A percentile compares a stretch with the other conserved stretches of the same genome.
These are phyloP conservation scores for Metschnikowia corniflorae DNA, from an alignment of 805 yeast species.

Conservation along the genomic window DNA sequence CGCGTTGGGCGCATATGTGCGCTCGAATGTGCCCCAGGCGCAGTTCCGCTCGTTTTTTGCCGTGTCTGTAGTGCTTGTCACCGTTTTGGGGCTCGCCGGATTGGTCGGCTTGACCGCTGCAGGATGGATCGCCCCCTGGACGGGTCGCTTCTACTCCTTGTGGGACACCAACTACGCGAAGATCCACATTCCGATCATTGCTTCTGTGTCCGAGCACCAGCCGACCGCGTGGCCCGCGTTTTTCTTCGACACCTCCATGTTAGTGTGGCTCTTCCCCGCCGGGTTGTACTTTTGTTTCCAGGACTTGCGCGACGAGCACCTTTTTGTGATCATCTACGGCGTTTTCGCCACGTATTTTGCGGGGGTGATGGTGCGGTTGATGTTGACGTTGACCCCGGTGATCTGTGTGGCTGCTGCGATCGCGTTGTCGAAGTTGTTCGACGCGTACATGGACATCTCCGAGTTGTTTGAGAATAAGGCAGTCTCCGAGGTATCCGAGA, in stretches of 20 bases:
- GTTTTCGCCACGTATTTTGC: constrained; percentile 97
- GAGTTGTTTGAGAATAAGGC: constrained; percentile 26
- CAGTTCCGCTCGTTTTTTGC: constrained; percentile 70
- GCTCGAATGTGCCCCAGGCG: constrained; percentile 63
- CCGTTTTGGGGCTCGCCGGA: constrained; percentile 63
- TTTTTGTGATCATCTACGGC: constrained; percentile 85
- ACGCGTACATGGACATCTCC: constrained; percentile 70
- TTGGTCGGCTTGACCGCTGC: constrained; percentile 77
- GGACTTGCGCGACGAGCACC: constrained; percentile 87
- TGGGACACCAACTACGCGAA: constrained; percentile 99
- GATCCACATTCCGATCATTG: constrained; percentile 96
- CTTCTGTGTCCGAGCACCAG: constrained; percentile 98
- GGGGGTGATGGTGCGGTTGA: constrained; percentile 97
- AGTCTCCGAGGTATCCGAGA: constrained; percentile 1
- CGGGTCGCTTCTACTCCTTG: constrained; percentile 95
- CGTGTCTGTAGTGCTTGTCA: constrained; percentile 54
- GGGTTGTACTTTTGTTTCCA: constrained; percentile 90
- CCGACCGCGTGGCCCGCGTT: constrained; percentile 99
- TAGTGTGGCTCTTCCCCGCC: constrained; percentile 98
- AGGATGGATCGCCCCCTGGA: constrained; percentile 98
- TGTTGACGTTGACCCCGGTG: constrained; percentile 94
- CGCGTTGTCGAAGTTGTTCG: constrained; percentile 80
- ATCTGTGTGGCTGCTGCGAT: constrained; percentile 92
- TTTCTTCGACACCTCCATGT: constrained; percentile 87
- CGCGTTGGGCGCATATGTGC: constrained; percentile 78